phyloP scores from a whole-genome alignment of 2,329 filamentous ascomycete species.

The Chaetomium olivaceum region DNA sequence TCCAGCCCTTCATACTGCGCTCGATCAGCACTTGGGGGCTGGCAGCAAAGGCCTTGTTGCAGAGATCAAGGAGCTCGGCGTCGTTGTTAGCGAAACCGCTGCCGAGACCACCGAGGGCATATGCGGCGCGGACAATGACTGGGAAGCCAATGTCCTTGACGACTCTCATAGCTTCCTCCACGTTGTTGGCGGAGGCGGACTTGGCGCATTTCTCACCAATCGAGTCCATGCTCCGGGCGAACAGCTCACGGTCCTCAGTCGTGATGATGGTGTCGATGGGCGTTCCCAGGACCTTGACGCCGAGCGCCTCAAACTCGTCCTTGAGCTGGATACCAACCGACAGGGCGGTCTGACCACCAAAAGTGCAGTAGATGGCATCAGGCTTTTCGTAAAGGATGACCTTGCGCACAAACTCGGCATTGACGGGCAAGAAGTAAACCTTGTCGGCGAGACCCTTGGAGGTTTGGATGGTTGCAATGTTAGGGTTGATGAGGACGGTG shows the following conservation, averaged over 20 bases:
- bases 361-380: conserved; percentile 96
- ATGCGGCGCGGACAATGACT: conserved; percentile 94
- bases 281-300: conserved; percentile 92
- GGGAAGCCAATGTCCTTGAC: conserved; percentile 93
- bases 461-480: conserved; percentile 98
- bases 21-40: conserved; percentile 96
- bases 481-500: conserved; percentile 97
- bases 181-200: conserved; percentile 85
- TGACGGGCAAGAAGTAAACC: conserved; percentile 97
- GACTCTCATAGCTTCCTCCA: conserved; percentile 84
- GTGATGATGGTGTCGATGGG: conserved; percentile 98
- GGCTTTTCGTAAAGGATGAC: conserved; percentile 93
- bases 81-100: conserved; percentile 94
- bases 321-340: conserved; percentile 96
- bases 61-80: conserved; percentile 78
- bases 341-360: conserved; percentile 96
- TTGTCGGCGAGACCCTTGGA: conserved; percentile 97
- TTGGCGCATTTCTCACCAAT: conserved; percentile 98
- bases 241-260: conserved; percentile 95
- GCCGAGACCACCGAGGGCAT: conserved; percentile 90
- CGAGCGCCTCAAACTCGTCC: conserved; percentile 90
- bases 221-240: conserved; percentile 96
- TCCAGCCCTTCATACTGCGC: conserved; percentile 99
- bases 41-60: conserved; percentile 90
- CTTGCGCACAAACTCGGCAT: conserved; percentile 94